Percentiles rank a stretch among this genome's conserved stretches.
phyloP scores from a whole-genome alignment of 225 moss, liverwort and hornwort species.

The Asterella californica region DNA sequence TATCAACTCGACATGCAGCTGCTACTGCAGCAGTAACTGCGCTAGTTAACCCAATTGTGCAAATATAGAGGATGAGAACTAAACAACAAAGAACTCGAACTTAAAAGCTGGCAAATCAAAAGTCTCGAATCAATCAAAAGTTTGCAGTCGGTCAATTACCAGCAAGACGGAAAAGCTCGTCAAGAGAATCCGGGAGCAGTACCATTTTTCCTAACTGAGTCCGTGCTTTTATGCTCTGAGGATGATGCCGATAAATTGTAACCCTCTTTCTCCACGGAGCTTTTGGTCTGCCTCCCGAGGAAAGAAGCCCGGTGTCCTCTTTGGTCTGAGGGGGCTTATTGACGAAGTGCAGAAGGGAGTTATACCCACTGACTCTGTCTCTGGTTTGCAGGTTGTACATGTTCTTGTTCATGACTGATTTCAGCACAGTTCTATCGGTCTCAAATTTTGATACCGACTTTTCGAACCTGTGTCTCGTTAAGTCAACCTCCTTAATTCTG shows the following conservation, averaged over 20 bases:
- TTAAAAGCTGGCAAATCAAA: not conserved
- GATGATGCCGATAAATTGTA: constrained; percentile 36
- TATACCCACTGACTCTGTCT: constrained; percentile 40
- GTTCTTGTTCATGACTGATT: not conserved
- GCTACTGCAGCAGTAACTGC: not conserved
- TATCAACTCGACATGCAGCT: not conserved
- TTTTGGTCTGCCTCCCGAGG: not conserved
- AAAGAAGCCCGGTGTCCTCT: not conserved
- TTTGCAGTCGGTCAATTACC: constrained; percentile 13
- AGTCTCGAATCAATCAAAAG: not conserved
- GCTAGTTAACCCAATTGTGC: not conserved
- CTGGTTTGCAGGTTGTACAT: constrained; percentile 14
- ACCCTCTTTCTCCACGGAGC: constrained; percentile 24
- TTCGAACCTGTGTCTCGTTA: not conserved
- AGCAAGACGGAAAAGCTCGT: constrained; percentile 33
- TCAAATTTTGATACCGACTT: not conserved
- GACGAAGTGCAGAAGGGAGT: constrained; percentile 30
- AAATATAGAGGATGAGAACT: no score
- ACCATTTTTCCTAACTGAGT: constrained; percentile 29
- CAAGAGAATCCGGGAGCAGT: constrained; percentile 27
- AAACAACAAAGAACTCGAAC: not conserved
- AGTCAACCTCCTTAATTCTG: not conserved
- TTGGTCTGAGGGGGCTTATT: constrained; percentile 13
- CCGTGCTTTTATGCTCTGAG: constrained; percentile 18
- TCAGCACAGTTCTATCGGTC: not conserved